Evolutionary conservation across 768 basidiomycete genomes (phyloP), one percentile per base, ranked within the genome.

Genomic region (Grammothele lineata): DNA sequence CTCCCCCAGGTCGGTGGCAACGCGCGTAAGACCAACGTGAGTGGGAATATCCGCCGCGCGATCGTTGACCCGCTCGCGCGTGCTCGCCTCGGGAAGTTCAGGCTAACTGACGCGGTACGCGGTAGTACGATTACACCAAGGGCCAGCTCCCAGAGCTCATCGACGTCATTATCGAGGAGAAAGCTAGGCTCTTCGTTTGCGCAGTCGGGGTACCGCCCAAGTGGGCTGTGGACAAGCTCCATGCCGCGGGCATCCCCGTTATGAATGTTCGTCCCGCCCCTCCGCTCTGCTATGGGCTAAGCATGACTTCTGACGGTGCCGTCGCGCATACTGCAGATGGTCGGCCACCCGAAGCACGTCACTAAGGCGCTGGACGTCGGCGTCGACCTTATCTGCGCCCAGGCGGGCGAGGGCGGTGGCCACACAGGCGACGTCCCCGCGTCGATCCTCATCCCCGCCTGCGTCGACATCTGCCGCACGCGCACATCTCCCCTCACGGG

Each of bases 331-430:
- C 17, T 7, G 10, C 51, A 78, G 75, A 92, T 92, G 89, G 85
- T 95, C 48, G 93, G 93, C n/a, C 89, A 92, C 61, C 92, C 92
- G 11, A 95, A 92, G 62, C 89, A 92, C 63, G 87, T 87, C 37
- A 53, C 70, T 38, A 89, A 87, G 63, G 89, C 89, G 7, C 76
- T 95, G 25, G 87, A 76, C 3, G 84, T 74, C 27, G 94, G 93
- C 27, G 87, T 90, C 25, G 93, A 97, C 60, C 71, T 97, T 50
- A 94, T 97, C 62, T 96, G 93, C 58, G 92, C 92, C 3, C 92
- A 95, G 68, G 92, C 86, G 2, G 89, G 91, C 21, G 93, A 96
- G 67, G 93, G 88, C 30, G 91, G 92, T 24, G 66, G 66, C 18
- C 76, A 78, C 72, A 95, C 93, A 0, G 93, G 93, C 19, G 83